Base-by-base conservation (phyloP, 2,329 filamentous ascomycete genomes). In the Scedosporium boydii region DNA sequence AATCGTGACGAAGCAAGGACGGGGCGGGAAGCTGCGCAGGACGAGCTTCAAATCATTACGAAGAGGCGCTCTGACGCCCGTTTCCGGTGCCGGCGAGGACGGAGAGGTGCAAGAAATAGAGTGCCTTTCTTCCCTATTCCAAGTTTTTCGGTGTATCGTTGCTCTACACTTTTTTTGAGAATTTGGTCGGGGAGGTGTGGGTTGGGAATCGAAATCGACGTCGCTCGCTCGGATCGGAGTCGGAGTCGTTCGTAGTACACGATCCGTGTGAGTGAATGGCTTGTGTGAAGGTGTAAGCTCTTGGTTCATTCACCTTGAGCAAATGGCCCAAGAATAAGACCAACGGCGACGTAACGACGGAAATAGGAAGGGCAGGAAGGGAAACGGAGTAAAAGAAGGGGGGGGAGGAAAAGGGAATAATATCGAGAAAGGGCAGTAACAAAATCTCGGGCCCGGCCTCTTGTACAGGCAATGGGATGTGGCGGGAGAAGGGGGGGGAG, bases 341-440 rank as follows among this genome's bases (percentile, higher is more conserved):
- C 16, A 23, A 14, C 48, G 23, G 60, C 48, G 60, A 58, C 60
- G 44, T 44, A 53, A 38, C 34, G 27, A 60, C 29, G 46, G 21
- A 64, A 46, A 64, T 21, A 64, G 23, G 61, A 46, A 62, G 63
- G 58, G 46, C 29, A 62, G 18, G 34, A 44, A 38, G 29, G 44
- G 34, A 60, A 56, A n/a, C 23, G 18, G 23, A 62, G 42, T 5
- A 48, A 58, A 62, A 58, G 21, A 58, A 58, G 27, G 18, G 55
- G 41, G 38, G 38, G 46, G 23, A 55, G 18, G 34, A 41, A 61
- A 59, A 59, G 58, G 38, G 58, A 59, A n/a, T 61, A 42, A 55
- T 61, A 61, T 56, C 29, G 59, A 34, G 48, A 60, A 21, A 16
- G 27, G 23, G 27, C n/a, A 26, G 46, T 26, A 51, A 34, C 44